Percentiles rank a stretch among this genome's conserved stretches.
These are phyloP conservation scores for Trichoderma sp. DNA, from an alignment of 2,329 filamentous ascomycete genomes.

Conservation along the genomic window DNA sequence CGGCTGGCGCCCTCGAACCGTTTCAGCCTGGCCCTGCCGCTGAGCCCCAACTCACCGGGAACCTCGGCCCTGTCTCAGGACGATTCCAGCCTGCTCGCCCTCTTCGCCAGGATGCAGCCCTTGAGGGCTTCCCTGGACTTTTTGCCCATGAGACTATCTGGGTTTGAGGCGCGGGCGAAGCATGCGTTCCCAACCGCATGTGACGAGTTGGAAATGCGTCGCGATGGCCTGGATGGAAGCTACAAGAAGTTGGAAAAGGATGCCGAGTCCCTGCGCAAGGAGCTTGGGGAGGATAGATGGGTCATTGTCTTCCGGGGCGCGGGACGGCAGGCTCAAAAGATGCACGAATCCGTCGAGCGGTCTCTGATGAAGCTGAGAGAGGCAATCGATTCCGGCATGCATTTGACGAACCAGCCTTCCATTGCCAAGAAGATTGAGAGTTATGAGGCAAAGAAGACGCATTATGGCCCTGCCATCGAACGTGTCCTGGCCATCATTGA, in stretches of 20 bases:
- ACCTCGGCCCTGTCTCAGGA: slow-evolving; percentile 64
- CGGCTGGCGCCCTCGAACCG: slow-evolving; percentile 59
- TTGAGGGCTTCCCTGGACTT: slow-evolving; percentile 91
- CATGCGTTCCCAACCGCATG: slow-evolving; percentile 84
- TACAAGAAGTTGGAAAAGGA: slow-evolving; percentile 89
- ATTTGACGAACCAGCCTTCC: slow-evolving; percentile 65
- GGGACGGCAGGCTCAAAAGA: slow-evolving; percentile 86
- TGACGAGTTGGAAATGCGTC: slow-evolving; percentile 76
- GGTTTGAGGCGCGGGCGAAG: slow-evolving; percentile 76
- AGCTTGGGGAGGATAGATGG: slow-evolving; percentile 94
- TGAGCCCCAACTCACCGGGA: slow-evolving; percentile 58
- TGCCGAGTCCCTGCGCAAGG: slow-evolving; percentile 81
- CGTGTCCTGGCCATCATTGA: slow-evolving; percentile 89
- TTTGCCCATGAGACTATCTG: slow-evolving; percentile 86
- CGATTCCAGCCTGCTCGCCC: slow-evolving; percentile 79
- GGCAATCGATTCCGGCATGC: slow-evolving; percentile 69
- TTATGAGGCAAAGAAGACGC: slow-evolving; percentile 91
- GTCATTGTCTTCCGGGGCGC: slow-evolving; percentile 92
- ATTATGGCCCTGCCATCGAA: slow-evolving; percentile 91
- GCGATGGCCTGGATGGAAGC: slow-evolving; percentile 71
- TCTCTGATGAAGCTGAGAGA: slow-evolving; percentile 81
- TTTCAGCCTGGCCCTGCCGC: slow-evolving; percentile 65
- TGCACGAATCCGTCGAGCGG: slow-evolving; percentile 92
- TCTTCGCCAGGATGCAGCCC: slow-evolving; percentile 95
- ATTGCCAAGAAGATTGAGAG: slow-evolving; percentile 83